Conservation (phyloP, 2,329 filamentous ascomycete genomes). For the Nakataea oryzae region DNA sequence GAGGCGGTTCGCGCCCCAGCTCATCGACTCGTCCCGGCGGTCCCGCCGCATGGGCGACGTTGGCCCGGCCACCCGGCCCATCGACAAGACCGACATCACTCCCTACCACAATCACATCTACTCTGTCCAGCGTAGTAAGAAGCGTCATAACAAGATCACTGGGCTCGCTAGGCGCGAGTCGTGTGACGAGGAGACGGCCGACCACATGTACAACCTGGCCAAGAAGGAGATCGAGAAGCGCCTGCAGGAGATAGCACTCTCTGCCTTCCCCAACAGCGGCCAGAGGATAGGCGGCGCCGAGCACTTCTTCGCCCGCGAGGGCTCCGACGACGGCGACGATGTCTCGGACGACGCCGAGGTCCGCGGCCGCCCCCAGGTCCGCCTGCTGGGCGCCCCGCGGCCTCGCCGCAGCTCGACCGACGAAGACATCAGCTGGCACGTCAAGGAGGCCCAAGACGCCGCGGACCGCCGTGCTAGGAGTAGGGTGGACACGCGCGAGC, state of each 20-base stretch:
- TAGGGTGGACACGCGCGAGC: slow-evolving; percentile 14
- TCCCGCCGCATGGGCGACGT: slow-evolving; percentile 57
- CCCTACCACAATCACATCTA: slow-evolving; percentile 54
- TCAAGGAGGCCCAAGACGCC: slow-evolving; percentile 60
- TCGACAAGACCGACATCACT: slow-evolving; percentile 63
- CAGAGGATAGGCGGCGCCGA: slow-evolving; percentile 59
- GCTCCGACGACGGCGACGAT: slow-evolving; percentile 43
- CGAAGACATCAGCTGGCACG: slow-evolving; percentile 58
- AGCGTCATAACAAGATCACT: slow-evolving; percentile 24
- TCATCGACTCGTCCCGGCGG: slow-evolving; percentile 71
- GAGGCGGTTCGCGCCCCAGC: slow-evolving; percentile 61
- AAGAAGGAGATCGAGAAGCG: slow-evolving; percentile 72
- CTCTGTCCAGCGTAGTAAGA: slow-evolving; percentile 31
- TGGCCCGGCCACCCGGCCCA: slow-evolving; percentile 49
- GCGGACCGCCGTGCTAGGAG: slow-evolving; percentile 1
- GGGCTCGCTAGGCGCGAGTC: slow-evolving; percentile 50
- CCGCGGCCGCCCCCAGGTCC: slow-evolving; percentile 3
- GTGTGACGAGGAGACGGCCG: slow-evolving; percentile 65
- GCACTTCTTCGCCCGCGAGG: slow-evolving; percentile 59
- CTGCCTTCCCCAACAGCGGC: slow-evolving; percentile 65
- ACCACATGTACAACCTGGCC: slow-evolving; percentile 69
- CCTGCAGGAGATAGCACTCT: slow-evolving; percentile 65
- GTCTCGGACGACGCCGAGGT: slow-evolving; percentile 18
- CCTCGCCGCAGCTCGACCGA: slow-evolving; percentile 50
- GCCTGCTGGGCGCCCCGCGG: slow-evolving; percentile 2